Evolutionary conservation across 345 rosid species (phyloP), one percentile per base, ranked within the genome.

Genomic region (Orychophragmus violaceus): DNA sequence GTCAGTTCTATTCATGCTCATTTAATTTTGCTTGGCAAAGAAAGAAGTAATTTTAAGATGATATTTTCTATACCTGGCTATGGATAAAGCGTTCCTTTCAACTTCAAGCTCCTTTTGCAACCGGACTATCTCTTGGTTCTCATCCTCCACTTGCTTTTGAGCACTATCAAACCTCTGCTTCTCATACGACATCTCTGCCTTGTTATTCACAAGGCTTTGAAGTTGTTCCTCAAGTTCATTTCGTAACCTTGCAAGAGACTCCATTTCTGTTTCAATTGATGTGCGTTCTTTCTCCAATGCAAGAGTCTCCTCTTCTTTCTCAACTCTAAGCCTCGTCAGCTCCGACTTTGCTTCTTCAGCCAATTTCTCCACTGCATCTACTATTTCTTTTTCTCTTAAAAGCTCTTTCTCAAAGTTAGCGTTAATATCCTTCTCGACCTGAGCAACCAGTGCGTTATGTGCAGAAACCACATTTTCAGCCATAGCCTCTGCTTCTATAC

Each of bases 401-500:
- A 94, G 87, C 77, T 88, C 85, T 56, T 82, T 85, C 80, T 86
- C 96, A 30, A 85, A 94, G 71, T 78, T 85, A 58, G 81, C 83
- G 75, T 88, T 88, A 22, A 90, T 61, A 53, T 90, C 99, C 73
- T 80, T 82, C 79, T 90, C 92, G 29, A 88, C 96, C 75, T 90
- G 84, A 60, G 92, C 87, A 64, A 88, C 90, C 66, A 94, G 68
- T 55, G 84, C 88, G 72, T 62, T 88, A 63, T 90, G 96, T 11
- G 82, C 77, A 70, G 87, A 83, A 51, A 90, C 99, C 36, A 82
- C 95, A 62, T 83, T 87, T 78, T 90, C 96, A 17, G 99, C 99
- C 77, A 91, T 78, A 37, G 92, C 77, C 65, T 90, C 99, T 44
- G 99, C 97, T 80, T 88, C 95, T 16, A 88, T 85, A 39, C 92